Percentiles rank a stretch among this genome's conserved stretches.
Evolutionary conservation across 2,329 filamentous ascomycete genomes (phyloP).

Genomic region (Exserohilum rostratum): DNA sequence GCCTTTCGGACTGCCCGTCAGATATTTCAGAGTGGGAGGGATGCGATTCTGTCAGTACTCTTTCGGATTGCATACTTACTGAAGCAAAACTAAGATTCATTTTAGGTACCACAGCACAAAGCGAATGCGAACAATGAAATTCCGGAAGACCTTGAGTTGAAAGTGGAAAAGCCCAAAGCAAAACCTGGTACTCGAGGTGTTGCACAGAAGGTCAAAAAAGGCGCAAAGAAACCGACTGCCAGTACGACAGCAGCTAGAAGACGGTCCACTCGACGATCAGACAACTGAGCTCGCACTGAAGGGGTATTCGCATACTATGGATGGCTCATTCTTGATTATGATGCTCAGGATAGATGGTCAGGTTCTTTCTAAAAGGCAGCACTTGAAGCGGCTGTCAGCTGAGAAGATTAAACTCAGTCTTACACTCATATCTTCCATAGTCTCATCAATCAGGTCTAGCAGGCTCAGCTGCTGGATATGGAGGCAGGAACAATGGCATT

Average conservation of each 20-base stretch:
- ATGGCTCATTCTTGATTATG: too few species aligned
- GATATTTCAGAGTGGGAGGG: slow-evolving; percentile 23
- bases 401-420: too few species aligned
- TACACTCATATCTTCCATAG: too few species aligned
- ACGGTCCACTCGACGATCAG: neutral
- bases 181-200: slow-evolving; percentile 8
- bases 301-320: too few species aligned
- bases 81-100: neutral
- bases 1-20: slow-evolving; percentile 27
- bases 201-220: slow-evolving; percentile 12
- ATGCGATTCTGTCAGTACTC: slow-evolving; percentile 8
- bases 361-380: too few species aligned
- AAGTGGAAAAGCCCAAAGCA: neutral
- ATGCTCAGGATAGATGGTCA: too few species aligned
- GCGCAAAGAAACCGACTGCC: neutral
- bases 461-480: too few species aligned
- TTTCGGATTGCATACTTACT: neutral
- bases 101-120: neutral
- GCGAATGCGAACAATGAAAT: neutral
- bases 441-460: too few species aligned
- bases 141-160: neutral
- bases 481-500: too few species aligned
- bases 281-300: neutral
- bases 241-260: neutral
- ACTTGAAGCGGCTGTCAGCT: too few species aligned